Evolutionary conservation across 495 filamentous ascomycete species (phyloP), one percentile per base, ranked within the genome.

Genomic region (Neurospora sp.): DNA sequence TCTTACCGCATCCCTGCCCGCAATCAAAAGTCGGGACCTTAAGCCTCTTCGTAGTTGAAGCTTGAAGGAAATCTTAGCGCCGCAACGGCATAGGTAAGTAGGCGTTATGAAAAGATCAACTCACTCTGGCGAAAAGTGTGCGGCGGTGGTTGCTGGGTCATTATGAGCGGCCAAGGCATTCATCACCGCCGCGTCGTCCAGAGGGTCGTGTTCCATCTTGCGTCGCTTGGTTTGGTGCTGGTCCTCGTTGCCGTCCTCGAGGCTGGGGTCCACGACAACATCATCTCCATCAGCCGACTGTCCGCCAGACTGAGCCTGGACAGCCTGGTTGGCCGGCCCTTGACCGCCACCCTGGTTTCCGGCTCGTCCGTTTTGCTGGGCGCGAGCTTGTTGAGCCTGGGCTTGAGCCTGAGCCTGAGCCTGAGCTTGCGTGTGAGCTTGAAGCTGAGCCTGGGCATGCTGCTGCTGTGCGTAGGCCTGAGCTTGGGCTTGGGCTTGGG

Each of bases 111-210:
- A 37, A 73, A 20, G 5, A 61, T 12, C 7, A 35, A 75, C 82
- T 75, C 76, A 85, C 83, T 84, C 84, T 27, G 77, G 71, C 8
- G 76, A 70, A 70, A 81, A 85, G 31, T 74, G 73, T 31, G 83
- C 81, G 22, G 74, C 80, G 18, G 68, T 40, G n/a, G 76, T 53
- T 1, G 74, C 73, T 0, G 80, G 70, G 22, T 83, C 73, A 73
- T 81, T 83, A 61, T 85, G 81, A 16, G 78, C 77, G 37, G 80
- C 75, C 16, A 85, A 75, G 31, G 81, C 82, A 41, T 72, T 79
- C 68, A 85, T 61, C 44, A 84, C 80, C 2, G 81, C 83, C 61
- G 81, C 83, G 22, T 85, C 83, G 7, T 82, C 80, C 22, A 81
- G 74, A 12, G 78, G 69, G 20, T 71, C 74, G 5, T 66, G 53